Evolutionary conservation across 805 yeast species (phyloP).

Genomic region (Novakomyces olei): DNA sequence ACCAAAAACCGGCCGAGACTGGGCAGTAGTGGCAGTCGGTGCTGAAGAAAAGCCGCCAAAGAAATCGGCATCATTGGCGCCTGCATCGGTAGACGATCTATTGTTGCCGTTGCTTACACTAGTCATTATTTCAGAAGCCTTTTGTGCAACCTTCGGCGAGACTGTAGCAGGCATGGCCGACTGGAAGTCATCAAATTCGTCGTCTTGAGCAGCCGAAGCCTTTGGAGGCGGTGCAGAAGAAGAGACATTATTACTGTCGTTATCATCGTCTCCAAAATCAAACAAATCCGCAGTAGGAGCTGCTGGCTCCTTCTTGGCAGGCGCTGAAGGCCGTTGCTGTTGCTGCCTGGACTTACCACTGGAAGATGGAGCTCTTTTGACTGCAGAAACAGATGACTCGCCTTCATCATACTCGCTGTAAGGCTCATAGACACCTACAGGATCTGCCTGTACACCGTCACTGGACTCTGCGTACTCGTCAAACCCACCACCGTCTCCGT

Average conservation of each 20-base stretch:
- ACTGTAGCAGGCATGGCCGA: slow-evolving; percentile 30
- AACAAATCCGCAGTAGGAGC: slow-evolving; percentile 3
- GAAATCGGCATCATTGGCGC: too few relatives aligned
- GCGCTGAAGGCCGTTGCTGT: slow-evolving; percentile 5
- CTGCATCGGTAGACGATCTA: too few relatives aligned
- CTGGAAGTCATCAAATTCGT: slow-evolving; percentile 37
- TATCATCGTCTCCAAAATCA: neutral
- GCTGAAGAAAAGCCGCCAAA: too few relatives aligned
- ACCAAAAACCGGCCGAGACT: too few relatives aligned
- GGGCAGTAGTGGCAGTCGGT: too few relatives aligned
- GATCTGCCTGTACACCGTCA: slow-evolving; percentile 1
- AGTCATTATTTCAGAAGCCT: too few relatives aligned
- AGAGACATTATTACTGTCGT: neutral
- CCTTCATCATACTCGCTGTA: slow-evolving; percentile 12
- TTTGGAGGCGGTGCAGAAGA: slow-evolving; percentile 4
- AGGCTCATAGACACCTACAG: slow-evolving; percentile 5
- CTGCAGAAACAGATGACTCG: slow-evolving; percentile 12
- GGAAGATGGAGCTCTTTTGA: too few relatives aligned
- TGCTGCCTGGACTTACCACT: slow-evolving; percentile 6
- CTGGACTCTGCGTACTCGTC: neutral
- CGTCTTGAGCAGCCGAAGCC: slow-evolving; percentile 11
- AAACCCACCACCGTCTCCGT: slow-evolving; percentile 4
- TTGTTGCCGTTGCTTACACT: too few relatives aligned
- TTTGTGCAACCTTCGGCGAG: too few relatives aligned
- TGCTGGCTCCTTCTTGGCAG: slow-evolving; percentile 1